Percentiles rank a stretch among this genome's conserved stretches.
Conservation (phyloP, 2,329 filamentous ascomycete species). For the Curvularia verruculosa region DNA sequence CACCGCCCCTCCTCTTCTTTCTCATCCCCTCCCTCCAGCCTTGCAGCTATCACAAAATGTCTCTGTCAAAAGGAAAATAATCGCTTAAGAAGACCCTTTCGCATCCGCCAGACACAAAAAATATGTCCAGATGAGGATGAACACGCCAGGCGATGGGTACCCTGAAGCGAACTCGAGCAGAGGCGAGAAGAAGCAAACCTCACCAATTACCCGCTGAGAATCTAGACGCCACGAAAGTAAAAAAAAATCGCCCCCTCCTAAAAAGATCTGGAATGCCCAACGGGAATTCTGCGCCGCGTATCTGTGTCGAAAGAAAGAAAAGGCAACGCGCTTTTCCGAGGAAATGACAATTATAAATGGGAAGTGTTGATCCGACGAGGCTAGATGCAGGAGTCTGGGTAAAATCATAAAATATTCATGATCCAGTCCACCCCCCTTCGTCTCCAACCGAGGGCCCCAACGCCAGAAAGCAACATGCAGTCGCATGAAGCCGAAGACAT, state of each 20-base stretch:
- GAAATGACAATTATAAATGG: neutral
- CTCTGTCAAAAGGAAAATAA: neutral
- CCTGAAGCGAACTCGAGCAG: conserved; percentile 1
- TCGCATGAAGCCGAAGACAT: neutral
- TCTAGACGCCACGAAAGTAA: neutral
- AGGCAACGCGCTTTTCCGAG: neutral
- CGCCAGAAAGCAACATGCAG: neutral
- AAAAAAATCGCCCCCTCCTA: neutral
- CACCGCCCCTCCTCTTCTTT: neutral
- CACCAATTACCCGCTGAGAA: neutral
- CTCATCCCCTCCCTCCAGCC: neutral
- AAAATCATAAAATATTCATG: neutral
- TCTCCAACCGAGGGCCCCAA: neutral
- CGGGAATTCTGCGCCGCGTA: neutral
- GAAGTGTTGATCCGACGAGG: neutral
- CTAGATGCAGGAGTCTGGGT: neutral
- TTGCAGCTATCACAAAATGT: neutral
- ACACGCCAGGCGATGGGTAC: neutral
- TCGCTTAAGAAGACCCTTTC: neutral
- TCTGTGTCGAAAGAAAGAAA: neutral
- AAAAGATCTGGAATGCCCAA: neutral
- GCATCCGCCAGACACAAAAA: neutral
- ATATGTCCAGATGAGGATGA: neutral
- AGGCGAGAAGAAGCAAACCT: neutral
- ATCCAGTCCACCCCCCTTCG: neutral